Base-by-base conservation (phyloP, 768 basidiomycete genomes). In the Termitomyces sp. region DNA sequence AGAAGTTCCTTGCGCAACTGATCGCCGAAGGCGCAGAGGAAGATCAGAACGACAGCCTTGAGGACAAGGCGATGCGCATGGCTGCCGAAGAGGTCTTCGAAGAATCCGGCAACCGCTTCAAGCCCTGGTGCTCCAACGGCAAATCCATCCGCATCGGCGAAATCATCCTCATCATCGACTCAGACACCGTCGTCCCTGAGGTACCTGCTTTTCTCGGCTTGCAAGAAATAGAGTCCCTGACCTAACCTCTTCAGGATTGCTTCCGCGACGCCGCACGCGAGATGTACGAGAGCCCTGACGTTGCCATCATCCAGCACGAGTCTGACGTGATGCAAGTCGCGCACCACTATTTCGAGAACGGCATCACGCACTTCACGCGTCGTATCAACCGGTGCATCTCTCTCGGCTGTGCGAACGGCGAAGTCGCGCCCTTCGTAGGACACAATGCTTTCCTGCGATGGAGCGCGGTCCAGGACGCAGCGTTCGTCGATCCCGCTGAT, bases 261-360 rank as follows among this genome's bases (percentile, higher is more conserved):
- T 89, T 96, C 73, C 82, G 91, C 55, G 92, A 95, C 70, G 93
- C 93, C 0, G 92, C 91, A 4, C 80, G 89, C 40, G 93, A 95
- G 73, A 87, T 95, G 77, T 76, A 79, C 54, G 86, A 86, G 68
- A 87, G 84, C 51, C 89, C 87, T 0, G 87, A 91, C 40, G 80
- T 93, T 26, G 91, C 88, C 2, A 93, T 96, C 72, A 88, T 96
- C 64, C 93, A 95, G 68, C 93, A 95, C 68, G 89, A 89, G 64
- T 90, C 88, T 1, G 87, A 91, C 65, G 91, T 93, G 60, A 91
- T 93, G 88, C 89, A 93, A 69, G 93, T 93, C 65, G 91, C 87
- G 0, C 74, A 89, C 69, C 89, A 93, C 67, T 94, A 91, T 72
- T 94, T 95, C 63, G 93, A 95, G 71, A 93, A 93, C 67, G 91